phyloP scores from a whole-genome alignment of 306 rosid genomes.

The Notholithocarpus densiflorus region DNA sequence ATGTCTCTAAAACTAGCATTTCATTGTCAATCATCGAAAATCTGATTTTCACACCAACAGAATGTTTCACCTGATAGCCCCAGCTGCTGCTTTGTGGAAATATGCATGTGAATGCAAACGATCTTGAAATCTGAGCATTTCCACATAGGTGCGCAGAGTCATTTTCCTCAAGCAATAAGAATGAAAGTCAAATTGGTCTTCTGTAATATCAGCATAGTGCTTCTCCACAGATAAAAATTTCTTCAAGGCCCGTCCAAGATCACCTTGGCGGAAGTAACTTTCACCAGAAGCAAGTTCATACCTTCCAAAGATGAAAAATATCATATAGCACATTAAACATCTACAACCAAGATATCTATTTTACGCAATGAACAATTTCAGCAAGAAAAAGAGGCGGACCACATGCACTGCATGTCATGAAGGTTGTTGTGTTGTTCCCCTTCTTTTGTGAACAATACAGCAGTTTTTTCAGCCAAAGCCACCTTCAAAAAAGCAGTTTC shows the following conservation, averaged over 20 bases:
- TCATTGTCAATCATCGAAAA: neutral
- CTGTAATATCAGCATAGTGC: conserved; percentile 94
- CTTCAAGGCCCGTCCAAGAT: conserved; percentile 85
- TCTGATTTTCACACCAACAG: neutral
- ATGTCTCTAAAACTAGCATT: conserved; percentile 10
- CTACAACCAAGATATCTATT: conserved; percentile 4
- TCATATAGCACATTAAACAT: conserved; percentile 19
- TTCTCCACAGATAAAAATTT: conserved; percentile 93
- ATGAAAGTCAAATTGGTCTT: conserved; percentile 99
- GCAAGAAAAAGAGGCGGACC: conserved; percentile 50
- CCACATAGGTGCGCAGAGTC: conserved; percentile 92
- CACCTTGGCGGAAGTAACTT: conserved; percentile 92
- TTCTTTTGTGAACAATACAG: conserved; percentile 94
- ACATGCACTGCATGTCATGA: conserved; percentile 99
- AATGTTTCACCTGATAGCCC: conserved; percentile 75
- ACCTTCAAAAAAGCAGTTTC: conserved; percentile 44
- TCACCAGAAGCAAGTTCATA: conserved; percentile 97
- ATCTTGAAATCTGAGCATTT: conserved; percentile 98
- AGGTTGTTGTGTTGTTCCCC: conserved; percentile 98
- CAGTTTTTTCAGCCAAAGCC: conserved; percentile 93
- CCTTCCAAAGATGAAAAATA: conserved; percentile 45
- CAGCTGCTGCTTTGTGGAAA: conserved; percentile 96
- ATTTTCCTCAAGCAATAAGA: conserved; percentile 97
- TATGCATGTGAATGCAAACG: conserved; percentile 89
- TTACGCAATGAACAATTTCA: conserved; percentile 14